Evolutionary conservation across 73 alveolate species (phyloP), one percentile per base, ranked within the genome.

Genomic region (Tetrahymena thermophila): DNA sequence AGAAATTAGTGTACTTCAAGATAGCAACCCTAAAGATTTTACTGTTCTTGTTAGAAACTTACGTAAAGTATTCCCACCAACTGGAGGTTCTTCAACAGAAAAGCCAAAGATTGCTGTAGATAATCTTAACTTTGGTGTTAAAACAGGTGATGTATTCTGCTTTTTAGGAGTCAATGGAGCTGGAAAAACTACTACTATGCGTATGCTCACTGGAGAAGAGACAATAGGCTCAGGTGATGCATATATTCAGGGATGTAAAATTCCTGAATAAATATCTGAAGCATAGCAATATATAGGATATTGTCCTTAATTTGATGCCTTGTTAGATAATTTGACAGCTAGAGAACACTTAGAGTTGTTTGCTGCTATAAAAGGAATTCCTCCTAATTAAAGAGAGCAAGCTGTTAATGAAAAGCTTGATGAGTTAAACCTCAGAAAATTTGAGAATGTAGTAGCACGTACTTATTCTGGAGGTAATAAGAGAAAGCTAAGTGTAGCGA

Each of bases 381-480:
- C 97, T 55, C 10, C 34, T 23, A 84, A 85, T 31, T 83, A 31
- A 16, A 96, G 96, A 84, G 93, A 94, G 23, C 40, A 84, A 35
- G 50, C 96, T 71, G 96, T 98, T 71, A 97, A 84, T 23, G 84
- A 94, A n/a, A 96, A 96, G 94, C 94, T 95, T 96, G 96, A 96
- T 95, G 98, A 96, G 95, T 96, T 97, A n/a, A 94, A 97, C 94
- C 89, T 97, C 85, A 97, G 96, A 94, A 95, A 96, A 28, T 96
- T 95, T 43, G 95, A 94, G 15, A 94, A 97, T 96, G 96, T 93
- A 71, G 83, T 83, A 85, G 98, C 96, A 6, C 71, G 94, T 0
- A 97, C 98, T 93, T 97, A 96, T 94, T 94, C 97, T 85, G 98
- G 98, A 16, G 98, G 98, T 34, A 97, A 96, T 96, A 97, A 97